These are phyloP conservation scores for Cyphellophora attinorum DNA, from an alignment of 2,329 filamentous ascomycete genomes.

Conservation along the genomic window DNA sequence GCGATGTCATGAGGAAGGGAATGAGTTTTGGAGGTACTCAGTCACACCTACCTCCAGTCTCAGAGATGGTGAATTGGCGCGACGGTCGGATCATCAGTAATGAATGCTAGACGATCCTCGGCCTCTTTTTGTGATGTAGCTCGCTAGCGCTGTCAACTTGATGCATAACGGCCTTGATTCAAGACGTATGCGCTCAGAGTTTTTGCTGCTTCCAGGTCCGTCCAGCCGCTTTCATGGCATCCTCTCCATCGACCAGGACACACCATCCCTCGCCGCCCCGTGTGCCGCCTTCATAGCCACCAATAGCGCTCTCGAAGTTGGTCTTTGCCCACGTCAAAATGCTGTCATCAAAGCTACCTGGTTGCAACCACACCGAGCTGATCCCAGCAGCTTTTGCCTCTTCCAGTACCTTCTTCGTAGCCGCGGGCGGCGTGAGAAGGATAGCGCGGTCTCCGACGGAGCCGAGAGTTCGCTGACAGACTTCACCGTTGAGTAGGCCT, in stretches of 20 bases:
- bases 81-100: constrained; percentile 40
- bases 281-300: constrained; percentile 47
- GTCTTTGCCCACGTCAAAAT: constrained; percentile 60
- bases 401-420: constrained; percentile 63
- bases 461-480: constrained; percentile 56
- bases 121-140: no score
- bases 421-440: constrained; percentile 78
- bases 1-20: constrained; percentile 42
- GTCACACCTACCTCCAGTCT: constrained; percentile 37
- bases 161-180: no score
- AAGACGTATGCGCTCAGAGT: constrained; percentile 36
- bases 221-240: constrained; percentile 45
- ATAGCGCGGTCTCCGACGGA: constrained; percentile 64
- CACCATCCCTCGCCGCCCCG: constrained; percentile 70
- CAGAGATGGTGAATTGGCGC: constrained; percentile 41
- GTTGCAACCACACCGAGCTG: constrained; percentile 77
- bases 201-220: constrained; percentile 37
- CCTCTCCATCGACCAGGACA: constrained; percentile 74
- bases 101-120: no score
- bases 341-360: constrained; percentile 72
- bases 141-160: no score
- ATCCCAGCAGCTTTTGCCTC: constrained; percentile 69
- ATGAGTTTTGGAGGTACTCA: constrained; percentile 40
- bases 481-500: constrained; percentile 54
- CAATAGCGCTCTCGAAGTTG: constrained; percentile 62